Percentiles rank a stretch among this genome's conserved stretches.
Evolutionary conservation across 2,329 filamentous ascomycete genomes (phyloP).

Genomic region (Paracorniculantispora psalliotae): DNA sequence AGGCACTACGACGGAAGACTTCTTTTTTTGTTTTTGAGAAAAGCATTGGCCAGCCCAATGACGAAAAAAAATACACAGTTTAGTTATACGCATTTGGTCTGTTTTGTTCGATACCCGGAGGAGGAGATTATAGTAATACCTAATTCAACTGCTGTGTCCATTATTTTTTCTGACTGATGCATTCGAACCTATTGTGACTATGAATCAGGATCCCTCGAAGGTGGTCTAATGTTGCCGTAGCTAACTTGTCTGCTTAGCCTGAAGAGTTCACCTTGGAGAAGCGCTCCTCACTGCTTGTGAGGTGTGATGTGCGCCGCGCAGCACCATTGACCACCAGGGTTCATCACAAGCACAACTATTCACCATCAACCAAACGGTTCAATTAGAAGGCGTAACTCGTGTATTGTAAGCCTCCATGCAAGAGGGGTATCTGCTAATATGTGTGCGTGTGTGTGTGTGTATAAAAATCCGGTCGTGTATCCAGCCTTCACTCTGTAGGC

Average conservation of each 20-base stretch:
- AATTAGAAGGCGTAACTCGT: not conserved
- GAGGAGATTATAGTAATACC: constrained; percentile 38
- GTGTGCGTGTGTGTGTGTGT: not conserved
- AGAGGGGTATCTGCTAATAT: constrained; percentile 2
- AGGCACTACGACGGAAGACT: constrained; percentile 13
- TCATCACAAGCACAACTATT: too few species aligned
- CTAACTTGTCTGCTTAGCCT: too few species aligned
- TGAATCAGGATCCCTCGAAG: not conserved
- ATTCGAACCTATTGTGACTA: not conserved
- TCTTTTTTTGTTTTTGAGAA: constrained; percentile 9
- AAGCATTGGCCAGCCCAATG: constrained; percentile 11
- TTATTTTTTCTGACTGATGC: not conserved
- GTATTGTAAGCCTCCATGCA: not conserved
- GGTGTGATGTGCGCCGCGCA: too few species aligned
- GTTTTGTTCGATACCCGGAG: constrained; percentile 37
- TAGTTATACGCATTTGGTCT: constrained; percentile 17
- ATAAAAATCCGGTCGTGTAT: not conserved
- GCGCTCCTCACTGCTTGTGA: too few species aligned
- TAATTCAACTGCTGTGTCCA: constrained; percentile 36
- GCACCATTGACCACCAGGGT: too few species aligned
- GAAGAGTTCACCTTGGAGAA: too few species aligned
- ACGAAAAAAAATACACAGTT: constrained; percentile 21
- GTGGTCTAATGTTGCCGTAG: too few species aligned
- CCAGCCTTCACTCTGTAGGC: too few species aligned
- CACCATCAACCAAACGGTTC: too few species aligned